Evolutionary conservation across 2,329 filamentous ascomycete species (phyloP).

Genomic region (Penicillium polonicum): DNA sequence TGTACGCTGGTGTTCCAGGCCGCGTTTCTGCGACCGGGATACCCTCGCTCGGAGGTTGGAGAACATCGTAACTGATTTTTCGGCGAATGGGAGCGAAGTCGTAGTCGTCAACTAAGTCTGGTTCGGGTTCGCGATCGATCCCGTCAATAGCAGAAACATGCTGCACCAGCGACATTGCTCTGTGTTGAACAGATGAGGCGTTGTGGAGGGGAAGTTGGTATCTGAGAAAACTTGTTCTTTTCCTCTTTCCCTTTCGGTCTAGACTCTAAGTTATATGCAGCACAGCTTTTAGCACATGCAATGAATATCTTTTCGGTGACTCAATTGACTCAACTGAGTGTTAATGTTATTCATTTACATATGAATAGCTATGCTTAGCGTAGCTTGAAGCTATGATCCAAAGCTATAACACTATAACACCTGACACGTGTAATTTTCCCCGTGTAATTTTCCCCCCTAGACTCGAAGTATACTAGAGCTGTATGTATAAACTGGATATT

Average conservation of each 20-base stretch:
- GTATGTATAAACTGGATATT: neutral
- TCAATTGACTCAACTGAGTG: neutral
- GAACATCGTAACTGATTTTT: slow-evolving; percentile 43
- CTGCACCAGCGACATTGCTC: slow-evolving; percentile 51
- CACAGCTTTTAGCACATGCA: neutral
- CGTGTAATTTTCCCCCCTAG: neutral
- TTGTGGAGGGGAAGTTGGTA: neutral
- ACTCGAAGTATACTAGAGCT: neutral
- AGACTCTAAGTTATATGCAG: neutral
- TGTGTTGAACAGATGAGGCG: slow-evolving; percentile 12
- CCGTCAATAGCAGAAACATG: slow-evolving; percentile 52
- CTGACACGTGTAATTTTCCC: neutral
- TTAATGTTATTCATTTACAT: neutral
- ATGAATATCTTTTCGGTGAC: neutral
- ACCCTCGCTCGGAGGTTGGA: slow-evolving; percentile 38
- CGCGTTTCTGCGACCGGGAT: slow-evolving; percentile 39
- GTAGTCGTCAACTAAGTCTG: slow-evolving; percentile 15
- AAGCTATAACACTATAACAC: neutral
- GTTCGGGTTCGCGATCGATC: slow-evolving; percentile 43
- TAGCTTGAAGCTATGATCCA: neutral
- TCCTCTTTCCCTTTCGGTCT: neutral
- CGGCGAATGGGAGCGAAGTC: slow-evolving; percentile 23
- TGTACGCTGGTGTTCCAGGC: slow-evolving; percentile 49
- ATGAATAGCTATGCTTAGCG: neutral
- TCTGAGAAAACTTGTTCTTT: neutral